Conservation (phyloP, 1,284 basidiomycete genomes). For the Caloboletus inedulis region DNA sequence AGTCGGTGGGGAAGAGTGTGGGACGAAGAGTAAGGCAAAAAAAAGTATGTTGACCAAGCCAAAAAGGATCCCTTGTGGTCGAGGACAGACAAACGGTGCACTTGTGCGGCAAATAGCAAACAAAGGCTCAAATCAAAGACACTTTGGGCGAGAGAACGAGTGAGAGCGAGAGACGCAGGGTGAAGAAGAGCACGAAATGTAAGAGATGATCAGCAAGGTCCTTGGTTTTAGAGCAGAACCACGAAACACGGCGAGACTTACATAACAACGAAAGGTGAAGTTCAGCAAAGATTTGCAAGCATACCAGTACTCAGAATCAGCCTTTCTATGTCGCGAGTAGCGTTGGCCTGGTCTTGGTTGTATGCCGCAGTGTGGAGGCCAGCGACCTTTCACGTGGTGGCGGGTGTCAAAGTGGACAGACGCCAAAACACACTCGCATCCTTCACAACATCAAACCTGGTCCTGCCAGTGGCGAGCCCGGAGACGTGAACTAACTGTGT, state of each 20-base stretch:
- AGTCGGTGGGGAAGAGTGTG: constrained; percentile 24
- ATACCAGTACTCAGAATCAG: constrained; percentile 35
- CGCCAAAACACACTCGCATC: constrained; percentile 30
- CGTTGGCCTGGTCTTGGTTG: constrained; percentile 22
- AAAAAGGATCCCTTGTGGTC: constrained; percentile 29
- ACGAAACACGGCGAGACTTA: constrained; percentile 34
- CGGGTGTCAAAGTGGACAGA: constrained; percentile 27
- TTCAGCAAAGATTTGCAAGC: constrained; percentile 29
- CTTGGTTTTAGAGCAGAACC: constrained; percentile 15
- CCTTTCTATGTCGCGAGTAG: constrained; percentile 26
- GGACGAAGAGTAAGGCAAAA: constrained; percentile 19
- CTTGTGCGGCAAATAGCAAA: constrained; percentile 29
- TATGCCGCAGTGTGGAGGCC: constrained; percentile 20
- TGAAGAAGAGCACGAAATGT: constrained; percentile 9
- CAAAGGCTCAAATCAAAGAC: constrained; percentile 32
- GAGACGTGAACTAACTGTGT: constrained; percentile 28
- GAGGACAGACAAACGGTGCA: constrained; percentile 19
- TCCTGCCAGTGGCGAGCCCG: constrained; percentile 15
- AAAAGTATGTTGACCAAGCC: constrained; percentile 28
- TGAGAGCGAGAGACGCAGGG: constrained; percentile 3
- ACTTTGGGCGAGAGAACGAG: constrained; percentile 19
- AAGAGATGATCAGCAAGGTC: constrained; percentile 24
- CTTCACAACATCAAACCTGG: constrained; percentile 35
- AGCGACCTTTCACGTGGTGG: constrained; percentile 34
- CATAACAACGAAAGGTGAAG: constrained; percentile 35